Evolutionary conservation across 2,329 filamentous ascomycete genomes (phyloP).

Genomic region (Calonectria naviculata): DNA sequence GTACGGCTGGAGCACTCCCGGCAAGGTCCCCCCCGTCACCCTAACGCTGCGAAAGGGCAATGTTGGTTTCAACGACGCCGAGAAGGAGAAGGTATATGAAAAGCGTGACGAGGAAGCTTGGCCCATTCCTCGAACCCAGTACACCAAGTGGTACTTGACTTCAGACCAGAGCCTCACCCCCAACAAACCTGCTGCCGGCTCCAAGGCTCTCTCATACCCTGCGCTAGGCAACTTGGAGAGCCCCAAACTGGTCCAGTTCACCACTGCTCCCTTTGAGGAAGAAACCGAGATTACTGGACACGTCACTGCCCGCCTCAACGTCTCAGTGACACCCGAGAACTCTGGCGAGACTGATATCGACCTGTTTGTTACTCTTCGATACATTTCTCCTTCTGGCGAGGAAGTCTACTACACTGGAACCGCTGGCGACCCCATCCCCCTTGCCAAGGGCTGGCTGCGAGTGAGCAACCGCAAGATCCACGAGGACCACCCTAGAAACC

Average conservation of each 20-base stretch:
- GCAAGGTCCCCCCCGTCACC: constrained; percentile 69
- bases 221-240: constrained; percentile 68
- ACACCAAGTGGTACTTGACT: constrained; percentile 70
- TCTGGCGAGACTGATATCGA: constrained; percentile 64
- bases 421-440: constrained; percentile 70
- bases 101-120: constrained; percentile 70
- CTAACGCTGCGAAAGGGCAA: constrained; percentile 74
- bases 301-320: constrained; percentile 71
- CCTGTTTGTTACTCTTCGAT: constrained; percentile 71
- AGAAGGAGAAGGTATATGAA: constrained; percentile 65
- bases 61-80: constrained; percentile 73
- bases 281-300: constrained; percentile 79
- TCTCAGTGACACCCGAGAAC: constrained; percentile 68
- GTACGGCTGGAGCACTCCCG: constrained; percentile 60
- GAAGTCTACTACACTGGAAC: constrained; percentile 75
- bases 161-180: constrained; percentile 52
- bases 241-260: constrained; percentile 67
- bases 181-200: constrained; percentile 21
- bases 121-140: constrained; percentile 74
- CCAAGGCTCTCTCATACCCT: constrained; percentile 63
- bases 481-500: constrained; percentile 60
- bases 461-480: constrained; percentile 67
- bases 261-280: constrained; percentile 64
- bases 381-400: constrained; percentile 63
- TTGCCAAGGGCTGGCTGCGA: constrained; percentile 74